These are phyloP conservation scores for Ottelia alismoides DNA, from an alignment of 106 monocot species.

Conservation along the genomic window DNA sequence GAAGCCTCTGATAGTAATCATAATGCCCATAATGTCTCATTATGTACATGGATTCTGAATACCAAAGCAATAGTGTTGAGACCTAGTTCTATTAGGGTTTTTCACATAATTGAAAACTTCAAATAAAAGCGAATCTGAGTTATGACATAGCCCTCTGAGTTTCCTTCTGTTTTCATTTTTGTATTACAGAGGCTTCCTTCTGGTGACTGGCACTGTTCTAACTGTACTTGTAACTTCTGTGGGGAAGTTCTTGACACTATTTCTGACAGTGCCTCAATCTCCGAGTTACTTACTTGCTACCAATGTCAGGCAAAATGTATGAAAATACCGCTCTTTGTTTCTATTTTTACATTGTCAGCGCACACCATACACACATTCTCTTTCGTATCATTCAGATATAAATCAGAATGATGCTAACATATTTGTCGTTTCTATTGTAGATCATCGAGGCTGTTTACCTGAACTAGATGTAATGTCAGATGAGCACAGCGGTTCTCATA, in stretches of 20 bases:
- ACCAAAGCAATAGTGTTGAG: background rate
- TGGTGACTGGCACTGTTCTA: conserved; percentile 65
- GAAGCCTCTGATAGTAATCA: background rate
- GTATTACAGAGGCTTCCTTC: conserved; percentile 70
- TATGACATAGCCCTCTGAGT: background rate
- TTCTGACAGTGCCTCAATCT: conserved; percentile 1
- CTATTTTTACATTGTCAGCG: too few species aligned
- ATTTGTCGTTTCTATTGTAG: conserved; percentile 25
- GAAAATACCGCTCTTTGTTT: background rate
- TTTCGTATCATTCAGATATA: background rate
- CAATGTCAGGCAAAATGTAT: conserved; percentile 81
- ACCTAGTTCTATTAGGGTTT: too few species aligned
- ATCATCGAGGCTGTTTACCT: conserved; percentile 60
- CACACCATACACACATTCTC: background rate
- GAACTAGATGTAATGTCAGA: conserved; percentile 26
- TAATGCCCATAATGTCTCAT: background rate
- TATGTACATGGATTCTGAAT: background rate
- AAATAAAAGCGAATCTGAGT: background rate
- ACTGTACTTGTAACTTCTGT: conserved; percentile 87
- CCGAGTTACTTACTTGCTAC: conserved; percentile 37
- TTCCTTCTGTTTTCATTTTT: too few species aligned
- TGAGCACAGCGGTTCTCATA: conserved; percentile 7
- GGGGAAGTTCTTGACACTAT: conserved; percentile 14
- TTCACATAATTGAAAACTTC: background rate
- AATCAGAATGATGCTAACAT: too few species aligned